These are phyloP conservation scores for Thermothielavioides terrestris DNA, from an alignment of 495 filamentous ascomycete species.

Conservation along the genomic window DNA sequence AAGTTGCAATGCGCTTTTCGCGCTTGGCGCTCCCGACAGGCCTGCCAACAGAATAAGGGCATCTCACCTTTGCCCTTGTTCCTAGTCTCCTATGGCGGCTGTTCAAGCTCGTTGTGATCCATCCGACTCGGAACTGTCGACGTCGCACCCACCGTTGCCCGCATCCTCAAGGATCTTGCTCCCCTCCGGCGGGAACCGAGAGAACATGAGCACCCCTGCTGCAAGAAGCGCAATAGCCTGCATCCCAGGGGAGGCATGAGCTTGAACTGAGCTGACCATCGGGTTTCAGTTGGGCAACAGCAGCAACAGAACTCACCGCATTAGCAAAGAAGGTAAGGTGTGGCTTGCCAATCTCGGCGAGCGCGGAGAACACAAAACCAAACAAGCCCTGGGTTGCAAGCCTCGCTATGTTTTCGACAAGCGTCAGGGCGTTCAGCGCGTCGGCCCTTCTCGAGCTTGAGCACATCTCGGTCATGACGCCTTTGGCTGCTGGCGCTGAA, in stretches of 20 bases:
- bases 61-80: no score
- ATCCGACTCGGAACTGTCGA: no score
- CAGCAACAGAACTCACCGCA: slow-evolving; percentile 30
- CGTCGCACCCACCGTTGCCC: no score
- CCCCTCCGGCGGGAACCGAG: slow-evolving; percentile 38
- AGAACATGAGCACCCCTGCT: slow-evolving; percentile 37
- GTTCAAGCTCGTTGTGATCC: not conserved
- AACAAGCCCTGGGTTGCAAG: slow-evolving; percentile 46
- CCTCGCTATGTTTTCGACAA: slow-evolving; percentile 47
- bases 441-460: slow-evolving; percentile 38
- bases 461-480: slow-evolving; percentile 50
- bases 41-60: no score
- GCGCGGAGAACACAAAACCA: slow-evolving; percentile 44
- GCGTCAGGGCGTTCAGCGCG: slow-evolving; percentile 47
- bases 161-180: slow-evolving; percentile 34
- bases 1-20: no score
- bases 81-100: no score
- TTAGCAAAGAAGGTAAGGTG: slow-evolving; percentile 48
- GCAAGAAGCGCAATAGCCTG: slow-evolving; percentile 34
- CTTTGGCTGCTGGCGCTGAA: slow-evolving; percentile 48
- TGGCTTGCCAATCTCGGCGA: slow-evolving; percentile 40
- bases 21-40: no score
- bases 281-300: no score
- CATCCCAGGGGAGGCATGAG: not conserved
- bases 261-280: no score